Evolutionary conservation across 108 stramenopile species (phyloP).

Genomic region (Stephanodiscus triporus): DNA sequence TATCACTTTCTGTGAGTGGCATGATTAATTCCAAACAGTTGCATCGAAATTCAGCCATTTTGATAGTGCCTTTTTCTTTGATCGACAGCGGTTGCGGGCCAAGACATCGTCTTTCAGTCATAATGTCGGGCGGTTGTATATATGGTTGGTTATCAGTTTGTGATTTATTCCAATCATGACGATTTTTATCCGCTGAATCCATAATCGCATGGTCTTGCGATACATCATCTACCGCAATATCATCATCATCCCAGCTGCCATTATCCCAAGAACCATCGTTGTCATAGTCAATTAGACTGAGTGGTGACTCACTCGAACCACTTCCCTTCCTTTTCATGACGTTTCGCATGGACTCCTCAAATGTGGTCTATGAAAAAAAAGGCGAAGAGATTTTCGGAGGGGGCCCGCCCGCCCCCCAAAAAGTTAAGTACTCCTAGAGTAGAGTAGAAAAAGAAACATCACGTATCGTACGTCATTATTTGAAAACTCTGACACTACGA

Average conservation of each 20-base stretch:
- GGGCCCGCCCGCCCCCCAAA: too few relatives aligned
- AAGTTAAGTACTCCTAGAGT: too few relatives aligned
- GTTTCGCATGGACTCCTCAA: not conserved
- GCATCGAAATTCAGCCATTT: slow-evolving; percentile 9
- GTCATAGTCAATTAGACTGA: not conserved
- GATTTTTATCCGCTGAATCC: too few relatives aligned
- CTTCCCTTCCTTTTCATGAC: not conserved
- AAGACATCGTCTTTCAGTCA: not conserved
- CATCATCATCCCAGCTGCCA: slow-evolving; percentile 7
- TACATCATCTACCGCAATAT: not conserved
- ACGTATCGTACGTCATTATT: too few relatives aligned
- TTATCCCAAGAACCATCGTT: not conserved
- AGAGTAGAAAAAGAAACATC: too few relatives aligned
- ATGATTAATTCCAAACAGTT: slow-evolving; percentile 18
- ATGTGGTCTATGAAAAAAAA: too few relatives aligned
- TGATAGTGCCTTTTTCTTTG: not conserved
- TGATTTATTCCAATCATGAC: not conserved
- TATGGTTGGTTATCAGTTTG: not conserved
- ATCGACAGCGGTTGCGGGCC: not conserved
- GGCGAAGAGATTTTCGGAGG: too few relatives aligned
- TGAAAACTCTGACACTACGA: too few relatives aligned
- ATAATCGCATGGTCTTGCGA: too few relatives aligned
- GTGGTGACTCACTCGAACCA: not conserved
- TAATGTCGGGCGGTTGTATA: not conserved
- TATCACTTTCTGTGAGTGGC: slow-evolving; percentile 2